These are phyloP conservation scores for Epichloe festucae DNA, from an alignment of 2,329 filamentous ascomycete genomes.

Conservation along the genomic window DNA sequence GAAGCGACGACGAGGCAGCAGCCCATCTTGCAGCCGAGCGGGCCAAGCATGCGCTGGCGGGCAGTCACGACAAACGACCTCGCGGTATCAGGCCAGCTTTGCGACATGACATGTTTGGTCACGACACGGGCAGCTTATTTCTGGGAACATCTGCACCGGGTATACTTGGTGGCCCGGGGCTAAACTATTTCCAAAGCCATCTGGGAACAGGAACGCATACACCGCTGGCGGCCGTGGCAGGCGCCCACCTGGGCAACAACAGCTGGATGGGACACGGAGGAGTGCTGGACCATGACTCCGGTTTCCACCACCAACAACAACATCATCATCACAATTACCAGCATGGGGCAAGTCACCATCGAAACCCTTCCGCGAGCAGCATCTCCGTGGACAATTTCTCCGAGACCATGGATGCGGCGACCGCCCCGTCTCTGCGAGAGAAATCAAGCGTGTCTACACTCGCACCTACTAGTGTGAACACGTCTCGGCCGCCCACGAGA, in stretches of 20 bases:
- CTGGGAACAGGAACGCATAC: slow-evolving; percentile 66
- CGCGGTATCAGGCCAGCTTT: slow-evolving; percentile 21
- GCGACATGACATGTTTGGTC: slow-evolving; percentile 17
- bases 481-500: slow-evolving; percentile 44
- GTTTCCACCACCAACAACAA: slow-evolving; percentile 6
- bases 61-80: slow-evolving; percentile 7
- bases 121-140: slow-evolving; percentile 42
- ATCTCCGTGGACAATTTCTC: slow-evolving; percentile 30
- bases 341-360: slow-evolving; percentile 22
- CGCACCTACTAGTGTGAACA: slow-evolving; percentile 38
- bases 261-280: slow-evolving; percentile 20
- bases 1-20: slow-evolving; percentile 21
- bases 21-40: slow-evolving; percentile 15
- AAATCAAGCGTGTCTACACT: slow-evolving; percentile 51
- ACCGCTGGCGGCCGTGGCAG: slow-evolving; percentile 66
- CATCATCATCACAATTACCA: slow-evolving; percentile 3
- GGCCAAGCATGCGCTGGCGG: neutral
- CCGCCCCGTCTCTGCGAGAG: slow-evolving; percentile 34
- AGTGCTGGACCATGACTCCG: slow-evolving; percentile 1
- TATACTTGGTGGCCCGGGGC: slow-evolving; percentile 59
- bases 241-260: slow-evolving; percentile 35
- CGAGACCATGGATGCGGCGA: slow-evolving; percentile 13
- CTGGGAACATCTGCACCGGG: slow-evolving; percentile 48
- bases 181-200: slow-evolving; percentile 74
- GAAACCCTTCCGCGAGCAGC: slow-evolving; percentile 34